These are phyloP conservation scores for Hura crepitans DNA, from an alignment of 441 rosid genomes.

Conservation along the genomic window DNA sequence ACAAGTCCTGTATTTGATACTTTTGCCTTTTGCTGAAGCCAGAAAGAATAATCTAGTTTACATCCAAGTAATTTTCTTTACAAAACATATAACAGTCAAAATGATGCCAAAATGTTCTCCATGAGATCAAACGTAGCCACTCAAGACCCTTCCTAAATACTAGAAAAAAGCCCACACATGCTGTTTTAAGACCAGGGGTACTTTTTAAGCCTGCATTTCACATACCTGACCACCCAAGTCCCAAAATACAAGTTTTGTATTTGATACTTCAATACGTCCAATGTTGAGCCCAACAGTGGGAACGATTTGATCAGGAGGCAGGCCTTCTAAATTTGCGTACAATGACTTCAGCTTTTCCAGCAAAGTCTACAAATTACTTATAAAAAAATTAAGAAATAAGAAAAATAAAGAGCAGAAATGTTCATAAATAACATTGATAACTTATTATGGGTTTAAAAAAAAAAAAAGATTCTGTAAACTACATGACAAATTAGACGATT, in stretches of 20 bases:
- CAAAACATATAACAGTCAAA: not conserved
- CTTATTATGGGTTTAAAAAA: not conserved
- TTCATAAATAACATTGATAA: conserved; percentile 7
- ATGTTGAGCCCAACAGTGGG: conserved; percentile 96
- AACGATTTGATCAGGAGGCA: conserved; percentile 92
- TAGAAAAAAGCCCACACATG: not conserved
- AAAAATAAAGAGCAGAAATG: conserved; percentile 1
- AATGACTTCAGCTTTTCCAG: conserved; percentile 89
- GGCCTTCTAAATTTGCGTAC: conserved; percentile 76
- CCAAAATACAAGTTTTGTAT: conserved; percentile 89
- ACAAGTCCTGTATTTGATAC: too few species aligned
- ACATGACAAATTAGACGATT: not conserved
- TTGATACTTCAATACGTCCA: conserved; percentile 77
- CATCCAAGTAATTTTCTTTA: not conserved
- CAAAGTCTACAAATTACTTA: conserved; percentile 49
- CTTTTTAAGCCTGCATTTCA: not conserved
- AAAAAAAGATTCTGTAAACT: not conserved
- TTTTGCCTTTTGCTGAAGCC: not conserved
- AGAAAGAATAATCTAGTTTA: not conserved
- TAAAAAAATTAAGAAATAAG: conserved; percentile 6
- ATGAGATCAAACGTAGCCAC: not conserved
- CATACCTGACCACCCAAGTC: conserved; percentile 96
- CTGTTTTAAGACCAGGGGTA: not conserved
- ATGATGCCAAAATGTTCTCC: not conserved
- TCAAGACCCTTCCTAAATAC: not conserved